Evolutionary conservation across 2,329 filamentous ascomycete genomes (phyloP), one percentile per base, ranked within the genome.

Genomic region (Knufia petricola): DNA sequence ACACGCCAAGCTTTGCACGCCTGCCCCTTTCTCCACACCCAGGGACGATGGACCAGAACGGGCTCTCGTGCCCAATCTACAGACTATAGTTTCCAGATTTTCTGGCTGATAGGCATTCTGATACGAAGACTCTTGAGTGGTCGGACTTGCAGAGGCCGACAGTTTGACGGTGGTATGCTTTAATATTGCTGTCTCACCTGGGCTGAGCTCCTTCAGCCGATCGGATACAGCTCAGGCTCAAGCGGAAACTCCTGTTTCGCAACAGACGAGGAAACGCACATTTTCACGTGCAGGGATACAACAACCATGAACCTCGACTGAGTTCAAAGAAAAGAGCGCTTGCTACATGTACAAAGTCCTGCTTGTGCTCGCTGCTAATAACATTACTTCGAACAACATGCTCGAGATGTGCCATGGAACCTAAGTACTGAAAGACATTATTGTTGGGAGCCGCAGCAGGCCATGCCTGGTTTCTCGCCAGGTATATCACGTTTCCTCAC

Each of bases 401-500:
- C 32, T 36, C 32, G 7, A 36, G 32, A 8, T 8, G 7, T 6
- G 7, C 9, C 7, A 36, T 36, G 32, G 4, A 36, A 41, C 26
- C 13, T 21, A 28, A 3, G n/a, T 41, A 13, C 20, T 41, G 19
- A 26, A 17, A 40, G 13, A 41, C 39, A 41, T 26, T 23, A 41
- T 41, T 41, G 39, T 17, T 41, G 39, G 20, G 13, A 26, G 6
- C 24, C 10, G 23, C n/a, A 13, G 26, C 26, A 28, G 12, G 26
- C 13, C 7, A 41, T 13, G 12, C 8, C 3, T 24, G 6, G 13
- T 13, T n/a, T 4, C 15, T 36, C 15, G 32, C 32, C 6, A 4
- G 4, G 32, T 36, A n/a, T 36, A 7, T 30, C 13, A n/a, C 32
- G 32, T 43, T 44, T n/a, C 17, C 36, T 53, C 24, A 55, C 50